phyloP scores from a whole-genome alignment of 768 basidiomycete species.

The Termitomyces sp. region DNA sequence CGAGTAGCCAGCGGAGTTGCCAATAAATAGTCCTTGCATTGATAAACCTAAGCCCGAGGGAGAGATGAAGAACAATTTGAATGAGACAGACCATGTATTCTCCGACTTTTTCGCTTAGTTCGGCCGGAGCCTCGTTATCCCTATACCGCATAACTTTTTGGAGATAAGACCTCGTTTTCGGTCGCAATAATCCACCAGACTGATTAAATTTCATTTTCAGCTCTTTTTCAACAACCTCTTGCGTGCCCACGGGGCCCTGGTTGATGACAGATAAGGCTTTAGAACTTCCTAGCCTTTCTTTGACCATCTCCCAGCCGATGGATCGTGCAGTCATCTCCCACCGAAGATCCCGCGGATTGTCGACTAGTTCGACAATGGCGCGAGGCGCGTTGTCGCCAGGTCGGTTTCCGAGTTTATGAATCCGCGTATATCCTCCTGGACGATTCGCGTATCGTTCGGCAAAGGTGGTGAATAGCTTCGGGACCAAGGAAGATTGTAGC shows the following conservation, averaged over 20 bases:
- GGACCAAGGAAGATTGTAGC: conserved; percentile 61
- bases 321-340: conserved; percentile 87
- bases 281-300: conserved; percentile 42
- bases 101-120: conserved; percentile 51
- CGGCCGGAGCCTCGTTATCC: conserved; percentile 34
- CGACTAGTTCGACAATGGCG: conserved; percentile 92
- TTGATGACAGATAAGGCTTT: conserved; percentile 45
- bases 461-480: conserved; percentile 81
- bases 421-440: conserved; percentile 92
- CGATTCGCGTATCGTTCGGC: conserved; percentile 75
- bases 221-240: conserved; percentile 45
- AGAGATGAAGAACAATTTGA: not conserved
- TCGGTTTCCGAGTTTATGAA: conserved; percentile 87
- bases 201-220: conserved; percentile 30
- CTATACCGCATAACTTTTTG: conserved; percentile 68
- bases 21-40: conserved; percentile 57
- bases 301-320: conserved; percentile 78
- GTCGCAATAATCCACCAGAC: conserved; percentile 42
- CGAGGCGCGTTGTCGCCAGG: conserved; percentile 90
- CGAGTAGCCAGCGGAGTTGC: conserved; percentile 56
- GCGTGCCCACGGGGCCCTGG: conserved; percentile 39
- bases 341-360: conserved; percentile 84
- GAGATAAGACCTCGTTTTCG: conserved; percentile 69
- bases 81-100: conserved; percentile 57
- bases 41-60: not conserved